phyloP scores from a whole-genome alignment of 768 basidiomycete genomes.

The Udeniomyces megalosporus region DNA sequence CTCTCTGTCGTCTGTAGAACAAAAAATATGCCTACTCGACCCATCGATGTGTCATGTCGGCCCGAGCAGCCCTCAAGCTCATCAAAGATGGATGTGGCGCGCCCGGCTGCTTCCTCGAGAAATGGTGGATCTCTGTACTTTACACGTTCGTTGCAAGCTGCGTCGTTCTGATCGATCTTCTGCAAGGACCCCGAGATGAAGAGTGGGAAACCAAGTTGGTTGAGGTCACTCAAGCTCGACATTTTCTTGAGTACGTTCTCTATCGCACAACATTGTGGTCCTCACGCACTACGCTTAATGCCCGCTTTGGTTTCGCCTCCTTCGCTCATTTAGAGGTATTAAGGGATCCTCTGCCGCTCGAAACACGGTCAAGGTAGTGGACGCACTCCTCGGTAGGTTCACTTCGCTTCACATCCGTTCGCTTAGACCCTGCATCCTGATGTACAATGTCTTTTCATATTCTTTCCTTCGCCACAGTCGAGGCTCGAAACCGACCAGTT shows the following conservation, averaged over 20 bases:
- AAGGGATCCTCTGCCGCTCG: conserved; percentile 27
- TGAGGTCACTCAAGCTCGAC: not conserved
- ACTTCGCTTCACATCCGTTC: not conserved
- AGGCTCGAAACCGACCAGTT: conserved; percentile 25
- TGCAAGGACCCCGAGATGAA: not conserved
- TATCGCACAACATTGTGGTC: no score
- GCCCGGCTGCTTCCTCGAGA: conserved; percentile 23
- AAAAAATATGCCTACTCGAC: conserved; percentile 29
- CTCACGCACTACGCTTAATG: no score
- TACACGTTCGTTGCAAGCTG: conserved; percentile 8
- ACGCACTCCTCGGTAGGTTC: conserved; percentile 25
- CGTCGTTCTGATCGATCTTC: conserved; percentile 11
- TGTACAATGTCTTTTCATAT: not conserved
- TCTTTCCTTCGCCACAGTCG: conserved; percentile 18
- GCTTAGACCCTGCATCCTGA: not conserved
- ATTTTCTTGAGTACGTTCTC: no score
- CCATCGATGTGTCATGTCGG: conserved; percentile 30
- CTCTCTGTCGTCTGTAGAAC: not conserved
- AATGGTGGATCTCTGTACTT: conserved; percentile 24
- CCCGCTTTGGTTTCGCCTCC: no score
- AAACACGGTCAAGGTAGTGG: conserved; percentile 28
- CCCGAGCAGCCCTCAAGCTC: conserved; percentile 28
- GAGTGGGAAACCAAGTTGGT: conserved; percentile 8
- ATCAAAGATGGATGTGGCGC: conserved; percentile 20
- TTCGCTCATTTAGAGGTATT: conserved; percentile 19